A percentile compares a stretch with the other conserved stretches of the same genome.
These are phyloP conservation scores for Centrapalus pauciflorus DNA, from an alignment of 129 eudicot species.

Conservation along the genomic window DNA sequence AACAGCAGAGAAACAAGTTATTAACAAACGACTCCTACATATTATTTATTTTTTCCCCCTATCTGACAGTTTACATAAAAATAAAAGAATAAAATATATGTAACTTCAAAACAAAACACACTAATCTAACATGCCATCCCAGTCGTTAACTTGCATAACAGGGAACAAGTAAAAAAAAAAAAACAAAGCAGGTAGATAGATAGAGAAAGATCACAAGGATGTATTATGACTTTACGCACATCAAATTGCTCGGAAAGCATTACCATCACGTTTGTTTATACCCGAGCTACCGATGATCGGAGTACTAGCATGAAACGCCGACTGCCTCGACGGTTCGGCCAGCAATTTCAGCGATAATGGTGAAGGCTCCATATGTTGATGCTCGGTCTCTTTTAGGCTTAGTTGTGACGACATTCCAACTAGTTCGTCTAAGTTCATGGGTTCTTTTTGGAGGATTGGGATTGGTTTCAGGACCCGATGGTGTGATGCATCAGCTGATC, in stretches of 20 bases:
- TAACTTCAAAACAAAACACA: background rate
- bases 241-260: constrained; percentile 19
- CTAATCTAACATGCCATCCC: constrained; percentile 28
- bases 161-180: background rate
- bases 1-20: background rate
- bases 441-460: constrained; percentile 50
- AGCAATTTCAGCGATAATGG: constrained; percentile 47
- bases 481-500: constrained; percentile 29
- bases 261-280: constrained; percentile 30
- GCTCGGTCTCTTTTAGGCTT: constrained; percentile 41
- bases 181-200: background rate
- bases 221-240: background rate
- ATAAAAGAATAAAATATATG: constrained; percentile 23
- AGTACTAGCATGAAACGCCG: constrained; percentile 64
- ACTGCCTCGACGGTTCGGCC: constrained; percentile 55
- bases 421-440: constrained; percentile 57
- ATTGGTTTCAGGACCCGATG: constrained; percentile 57
- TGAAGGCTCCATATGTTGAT: constrained; percentile 32
- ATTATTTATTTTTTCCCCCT: constrained; percentile 27
- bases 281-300: constrained; percentile 27
- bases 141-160: constrained; percentile 8
- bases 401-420: constrained; percentile 73
- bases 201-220: too few species aligned
- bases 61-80: constrained; percentile 13
- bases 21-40: constrained; percentile 20